Evolutionary conservation across 148 eudicot species (phyloP).

Genomic region (Spergularia bocconei): DNA sequence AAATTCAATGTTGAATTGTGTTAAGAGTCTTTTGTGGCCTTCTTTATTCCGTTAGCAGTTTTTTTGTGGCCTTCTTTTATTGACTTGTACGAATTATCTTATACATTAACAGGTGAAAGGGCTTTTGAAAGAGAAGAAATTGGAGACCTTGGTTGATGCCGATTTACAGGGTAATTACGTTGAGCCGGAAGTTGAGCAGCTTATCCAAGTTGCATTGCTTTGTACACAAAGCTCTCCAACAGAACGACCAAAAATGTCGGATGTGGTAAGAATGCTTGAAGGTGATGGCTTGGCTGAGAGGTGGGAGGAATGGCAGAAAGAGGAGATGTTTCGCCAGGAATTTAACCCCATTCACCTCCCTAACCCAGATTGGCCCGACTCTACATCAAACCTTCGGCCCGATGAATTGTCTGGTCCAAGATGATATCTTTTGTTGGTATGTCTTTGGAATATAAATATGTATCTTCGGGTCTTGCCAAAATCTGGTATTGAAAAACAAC

Average conservation of each 20-base stretch:
- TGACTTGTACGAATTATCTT: neutral
- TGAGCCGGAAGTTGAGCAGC: constrained; percentile 43
- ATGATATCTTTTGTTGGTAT: constrained; percentile 12
- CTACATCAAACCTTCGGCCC: constrained; percentile 21
- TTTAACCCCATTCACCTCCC: constrained; percentile 12
- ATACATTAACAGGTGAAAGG: constrained; percentile 38
- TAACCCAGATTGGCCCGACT: constrained; percentile 9
- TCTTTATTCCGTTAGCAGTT: neutral
- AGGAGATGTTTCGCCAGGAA: constrained; percentile 17
- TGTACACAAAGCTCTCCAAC: constrained; percentile 51
- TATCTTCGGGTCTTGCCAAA: neutral
- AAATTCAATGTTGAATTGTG: neutral
- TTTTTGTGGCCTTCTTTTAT: neutral
- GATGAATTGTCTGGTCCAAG: constrained; percentile 25
- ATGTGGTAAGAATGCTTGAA: constrained; percentile 57
- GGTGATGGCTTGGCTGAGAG: constrained; percentile 54
- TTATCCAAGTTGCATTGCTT: constrained; percentile 43
- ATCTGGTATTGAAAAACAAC: neutral
- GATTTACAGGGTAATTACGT: constrained; percentile 40
- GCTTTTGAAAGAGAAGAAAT: constrained; percentile 39
- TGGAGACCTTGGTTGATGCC: constrained; percentile 40
- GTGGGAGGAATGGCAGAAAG: constrained; percentile 23
- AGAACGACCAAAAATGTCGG: constrained; percentile 63
- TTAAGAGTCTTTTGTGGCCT: neutral
- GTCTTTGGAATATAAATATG: neutral